Base-by-base conservation (phyloP, 23 red algal genomes). In the Gracilaria caudata region DNA sequence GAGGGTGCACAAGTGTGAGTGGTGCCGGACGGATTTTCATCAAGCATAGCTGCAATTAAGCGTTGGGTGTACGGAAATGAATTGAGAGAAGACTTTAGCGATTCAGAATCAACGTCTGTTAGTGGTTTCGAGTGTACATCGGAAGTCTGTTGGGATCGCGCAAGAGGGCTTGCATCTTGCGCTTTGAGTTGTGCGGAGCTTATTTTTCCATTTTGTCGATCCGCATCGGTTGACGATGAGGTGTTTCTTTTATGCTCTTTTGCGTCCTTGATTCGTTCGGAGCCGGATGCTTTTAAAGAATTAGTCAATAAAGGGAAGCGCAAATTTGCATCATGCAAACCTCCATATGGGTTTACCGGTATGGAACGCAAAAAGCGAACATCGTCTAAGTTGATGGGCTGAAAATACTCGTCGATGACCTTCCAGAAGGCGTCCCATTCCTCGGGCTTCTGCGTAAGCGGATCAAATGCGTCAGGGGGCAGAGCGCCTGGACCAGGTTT, bases 11-110 rank as follows among this genome's bases (percentile, higher is more conserved):
- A 58, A 58, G 77, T 51, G 10, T 43, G 34, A 37, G 51, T 21
- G 14, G 77, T 80, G 32, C 77, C 51, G 35, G 51, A 36, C 9
- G 77, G 77, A 35, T 80, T 60, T 64, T 68, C 89, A 75, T 96
- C 94, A 7, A 96, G 28, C 51, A 96, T 33, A 20, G 94, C 94
- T 0, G 94, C 94, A 60, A 96, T 75, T 30, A 96, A 71, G 26
- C 94, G 63, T 44, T 96, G 94, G 23, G 94, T 96, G 73, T 86
- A 91, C 55, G 94, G 94, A 66, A 86, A 96, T 37, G 86, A 89
- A 51, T 89, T 89, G 40, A 89, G 57, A 25, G 58, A 40, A 5
- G 84, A 44, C 2, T 19, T 74, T 23, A 72, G 26, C 10, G 70
- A 24, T 37, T 43, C 86, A 8, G 39, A 24, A 51, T 78, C 73